Conservation (phyloP, 768 basidiomycete species). For the Coprinopsis sp. region DNA sequence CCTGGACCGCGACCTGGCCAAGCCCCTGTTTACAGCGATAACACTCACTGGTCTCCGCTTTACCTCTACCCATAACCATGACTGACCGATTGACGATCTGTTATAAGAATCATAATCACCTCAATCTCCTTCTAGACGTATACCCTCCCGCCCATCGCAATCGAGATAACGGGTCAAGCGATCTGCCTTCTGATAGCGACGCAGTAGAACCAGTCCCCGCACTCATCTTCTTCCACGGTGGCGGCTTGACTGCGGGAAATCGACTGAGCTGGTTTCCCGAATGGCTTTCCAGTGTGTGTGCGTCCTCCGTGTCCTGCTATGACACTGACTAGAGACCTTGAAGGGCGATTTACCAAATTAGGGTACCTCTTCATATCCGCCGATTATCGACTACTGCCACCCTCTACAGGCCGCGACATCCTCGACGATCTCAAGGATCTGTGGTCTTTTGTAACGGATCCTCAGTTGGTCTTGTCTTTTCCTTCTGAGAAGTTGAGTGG, state of each 20-base stretch:
- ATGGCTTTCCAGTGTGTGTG: constrained; percentile 54
- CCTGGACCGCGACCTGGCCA: too few species aligned
- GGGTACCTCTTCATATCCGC: constrained; percentile 58
- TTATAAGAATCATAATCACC: not conserved
- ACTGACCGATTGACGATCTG: too few species aligned
- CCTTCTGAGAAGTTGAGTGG: constrained; percentile 4
- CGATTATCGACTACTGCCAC: constrained; percentile 57
- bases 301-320: constrained; percentile 2
- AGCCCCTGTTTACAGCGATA: too few species aligned
- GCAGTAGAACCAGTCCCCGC: constrained; percentile 21
- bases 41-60: too few species aligned
- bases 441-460: constrained; percentile 40
- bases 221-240: constrained; percentile 46
- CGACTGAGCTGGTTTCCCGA: constrained; percentile 56
- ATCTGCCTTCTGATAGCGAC: too few species aligned
- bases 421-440: constrained; percentile 54
- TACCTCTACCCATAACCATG: too few species aligned
- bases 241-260: constrained; percentile 58
- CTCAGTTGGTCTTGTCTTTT: constrained; percentile 5
- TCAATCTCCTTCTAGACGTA: not conserved
- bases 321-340: not conserved
- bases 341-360: constrained; percentile 42
- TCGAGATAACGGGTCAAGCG: too few species aligned
- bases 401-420: constrained; percentile 52
- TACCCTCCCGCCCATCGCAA: not conserved